These are phyloP conservation scores for Aureobasidium mangrovei DNA, from an alignment of 2,329 filamentous ascomycete species.

Conservation along the genomic window DNA sequence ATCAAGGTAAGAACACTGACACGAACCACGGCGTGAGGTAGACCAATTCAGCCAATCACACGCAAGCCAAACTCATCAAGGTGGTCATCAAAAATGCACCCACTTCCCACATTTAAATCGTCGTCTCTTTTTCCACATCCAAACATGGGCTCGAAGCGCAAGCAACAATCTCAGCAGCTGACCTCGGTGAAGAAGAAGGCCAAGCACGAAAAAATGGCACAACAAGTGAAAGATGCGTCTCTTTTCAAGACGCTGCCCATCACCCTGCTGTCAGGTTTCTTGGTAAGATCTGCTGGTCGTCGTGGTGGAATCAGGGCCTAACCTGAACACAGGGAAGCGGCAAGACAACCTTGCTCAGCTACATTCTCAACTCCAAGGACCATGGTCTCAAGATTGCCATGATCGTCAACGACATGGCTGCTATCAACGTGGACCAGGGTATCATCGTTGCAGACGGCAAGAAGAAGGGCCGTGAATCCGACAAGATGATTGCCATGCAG, in stretches of 20 bases:
- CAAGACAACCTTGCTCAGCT: constrained; percentile 61
- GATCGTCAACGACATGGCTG: constrained; percentile 61
- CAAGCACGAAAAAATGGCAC: constrained; percentile 10
- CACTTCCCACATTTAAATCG: constrained; percentile 4
- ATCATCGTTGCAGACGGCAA: constrained; percentile 20
- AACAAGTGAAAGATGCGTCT: constrained; percentile 5
- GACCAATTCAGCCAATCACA: constrained; percentile 3
- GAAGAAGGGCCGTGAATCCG: constrained; percentile 25
- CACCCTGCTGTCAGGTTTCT: constrained; percentile 52
- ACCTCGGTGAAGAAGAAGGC: not conserved
- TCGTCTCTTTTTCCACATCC: not conserved
- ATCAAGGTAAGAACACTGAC: not conserved
- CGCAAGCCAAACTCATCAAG: constrained; percentile 9
- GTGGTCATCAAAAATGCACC: not conserved
- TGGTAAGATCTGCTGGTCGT: constrained; percentile 32
- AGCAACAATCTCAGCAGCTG: constrained; percentile 1
- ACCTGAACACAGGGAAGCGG: constrained; percentile 49
- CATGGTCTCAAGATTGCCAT: constrained; percentile 62
- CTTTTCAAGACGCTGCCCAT: constrained; percentile 42
- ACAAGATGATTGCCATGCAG: constrained; percentile 27
- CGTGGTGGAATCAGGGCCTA: not conserved
- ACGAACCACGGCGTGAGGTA: not conserved
- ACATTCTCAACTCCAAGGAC: constrained; percentile 54
- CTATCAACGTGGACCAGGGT: constrained; percentile 26
- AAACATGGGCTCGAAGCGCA: constrained; percentile 11